phyloP scores from a whole-genome alignment of 441 rosid species.

The Pelargonium myrrhifolium region DNA sequence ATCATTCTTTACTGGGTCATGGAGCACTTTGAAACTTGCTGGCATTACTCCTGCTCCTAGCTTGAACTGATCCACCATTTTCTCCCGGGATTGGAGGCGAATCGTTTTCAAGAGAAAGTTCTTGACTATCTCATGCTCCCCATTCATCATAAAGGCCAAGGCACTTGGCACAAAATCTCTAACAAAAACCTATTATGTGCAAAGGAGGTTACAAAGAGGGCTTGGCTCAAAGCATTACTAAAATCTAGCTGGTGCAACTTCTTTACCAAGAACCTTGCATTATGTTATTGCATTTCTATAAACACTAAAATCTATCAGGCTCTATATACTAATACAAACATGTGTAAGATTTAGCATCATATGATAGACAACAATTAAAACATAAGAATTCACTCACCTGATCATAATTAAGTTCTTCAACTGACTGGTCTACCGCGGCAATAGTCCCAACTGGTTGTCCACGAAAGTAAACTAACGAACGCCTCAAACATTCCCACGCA shows the following conservation, averaged over 20 bases:
- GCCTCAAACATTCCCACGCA: constrained; percentile 74
- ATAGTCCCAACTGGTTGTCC: constrained; percentile 86
- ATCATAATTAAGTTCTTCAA: constrained; percentile 76
- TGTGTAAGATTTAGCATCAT: too few species aligned
- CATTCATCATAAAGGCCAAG: constrained; percentile 80
- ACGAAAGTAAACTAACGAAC: constrained; percentile 58
- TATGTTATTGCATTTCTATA: too few species aligned
- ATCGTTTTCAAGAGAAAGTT: constrained; percentile 81
- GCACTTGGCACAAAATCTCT: constrained; percentile 96
- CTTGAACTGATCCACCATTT: constrained; percentile 84
- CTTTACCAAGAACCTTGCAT: too few species aligned
- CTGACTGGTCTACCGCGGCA: constrained; percentile 75
- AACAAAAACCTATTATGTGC: constrained; percentile 53
- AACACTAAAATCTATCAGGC: too few species aligned
- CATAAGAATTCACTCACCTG: constrained; percentile 40
- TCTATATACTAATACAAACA: too few species aligned
- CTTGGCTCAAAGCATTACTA: too few species aligned
- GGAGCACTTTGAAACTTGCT: constrained; percentile 84
- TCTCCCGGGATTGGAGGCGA: constrained; percentile 88
- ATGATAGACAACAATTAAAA: background rate
- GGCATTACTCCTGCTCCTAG: constrained; percentile 98
- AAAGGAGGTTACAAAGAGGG: background rate
- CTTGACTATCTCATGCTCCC: constrained; percentile 76
- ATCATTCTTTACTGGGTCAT: constrained; percentile 63
- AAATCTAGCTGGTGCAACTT: too few species aligned